Conservation (phyloP, 495 filamentous ascomycete genomes). For the Trichoderma virens region DNA sequence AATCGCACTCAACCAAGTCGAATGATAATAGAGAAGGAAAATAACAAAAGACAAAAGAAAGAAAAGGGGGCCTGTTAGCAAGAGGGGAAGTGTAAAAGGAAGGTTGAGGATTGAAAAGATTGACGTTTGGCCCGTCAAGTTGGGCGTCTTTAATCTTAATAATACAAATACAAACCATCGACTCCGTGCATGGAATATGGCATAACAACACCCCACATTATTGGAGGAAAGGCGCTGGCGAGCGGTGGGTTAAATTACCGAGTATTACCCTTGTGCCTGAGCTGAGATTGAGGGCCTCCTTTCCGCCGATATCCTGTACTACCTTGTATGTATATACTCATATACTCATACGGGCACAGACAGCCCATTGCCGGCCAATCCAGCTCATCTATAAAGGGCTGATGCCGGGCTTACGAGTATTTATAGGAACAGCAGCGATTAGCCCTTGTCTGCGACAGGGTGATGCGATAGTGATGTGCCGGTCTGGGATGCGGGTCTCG, state of each 20-base stretch:
- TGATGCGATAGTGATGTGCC: conserved; percentile 10
- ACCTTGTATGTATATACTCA: too few species aligned
- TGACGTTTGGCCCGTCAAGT: background rate
- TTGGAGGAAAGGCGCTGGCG: background rate
- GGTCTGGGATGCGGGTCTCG: conserved; percentile 4
- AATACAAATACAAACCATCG: background rate
- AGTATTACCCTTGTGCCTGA: background rate
- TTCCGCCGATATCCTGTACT: too few species aligned
- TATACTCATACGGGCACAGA: too few species aligned
- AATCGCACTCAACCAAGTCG: background rate
- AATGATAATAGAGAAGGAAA: background rate
- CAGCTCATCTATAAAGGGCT: too few species aligned
- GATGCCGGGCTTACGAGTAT: too few species aligned
- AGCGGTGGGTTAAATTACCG: background rate
- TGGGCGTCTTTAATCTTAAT: too few species aligned
- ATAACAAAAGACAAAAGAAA: background rate
- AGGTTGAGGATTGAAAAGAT: too few species aligned
- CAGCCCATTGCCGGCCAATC: too few species aligned
- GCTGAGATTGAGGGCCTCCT: too few species aligned
- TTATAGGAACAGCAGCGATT: background rate
- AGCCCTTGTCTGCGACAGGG: conserved; percentile 3
- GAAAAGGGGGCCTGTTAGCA: background rate
- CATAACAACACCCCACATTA: background rate
- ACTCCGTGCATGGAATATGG: background rate
- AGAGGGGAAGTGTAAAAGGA: background rate